Evolutionary conservation across 176 grass and related monocot species (phyloP).

Genomic region (Poa pratensis): DNA sequence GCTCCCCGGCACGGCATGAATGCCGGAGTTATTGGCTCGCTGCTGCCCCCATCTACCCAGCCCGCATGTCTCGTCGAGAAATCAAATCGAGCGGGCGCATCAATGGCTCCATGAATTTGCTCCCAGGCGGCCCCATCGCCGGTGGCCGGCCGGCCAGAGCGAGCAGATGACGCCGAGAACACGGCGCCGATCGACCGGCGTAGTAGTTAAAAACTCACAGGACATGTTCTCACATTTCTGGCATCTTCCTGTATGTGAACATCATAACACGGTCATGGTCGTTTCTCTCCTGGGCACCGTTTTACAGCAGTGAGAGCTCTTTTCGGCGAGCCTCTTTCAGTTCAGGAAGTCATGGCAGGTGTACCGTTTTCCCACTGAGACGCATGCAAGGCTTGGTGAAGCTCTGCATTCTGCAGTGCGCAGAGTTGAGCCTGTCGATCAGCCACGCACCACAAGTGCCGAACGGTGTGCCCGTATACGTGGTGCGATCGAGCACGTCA

Average conservation of each 20-base stretch:
- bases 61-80: background rate
- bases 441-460: constrained; percentile 28
- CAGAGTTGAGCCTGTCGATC: background rate
- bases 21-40: constrained; percentile 29
- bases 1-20: constrained; percentile 28
- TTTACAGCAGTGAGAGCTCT: too few species aligned
- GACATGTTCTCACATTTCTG: background rate
- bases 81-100: background rate
- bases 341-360: background rate
- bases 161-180: background rate
- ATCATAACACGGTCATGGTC: background rate
- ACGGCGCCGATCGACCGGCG: too few species aligned
- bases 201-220: background rate
- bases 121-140: background rate
- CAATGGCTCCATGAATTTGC: background rate
- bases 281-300: background rate
- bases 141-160: background rate
- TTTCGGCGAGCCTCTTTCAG: background rate
- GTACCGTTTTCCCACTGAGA: background rate
- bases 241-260: background rate
- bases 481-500: constrained; percentile 16
- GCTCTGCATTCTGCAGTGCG: background rate
- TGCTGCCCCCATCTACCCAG: constrained; percentile 2
- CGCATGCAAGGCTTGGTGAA: background rate
- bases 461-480: constrained; percentile 24